These are phyloP conservation scores for Kwoniella sp. DNA, from an alignment of 768 basidiomycete species.

Conservation along the genomic window DNA sequence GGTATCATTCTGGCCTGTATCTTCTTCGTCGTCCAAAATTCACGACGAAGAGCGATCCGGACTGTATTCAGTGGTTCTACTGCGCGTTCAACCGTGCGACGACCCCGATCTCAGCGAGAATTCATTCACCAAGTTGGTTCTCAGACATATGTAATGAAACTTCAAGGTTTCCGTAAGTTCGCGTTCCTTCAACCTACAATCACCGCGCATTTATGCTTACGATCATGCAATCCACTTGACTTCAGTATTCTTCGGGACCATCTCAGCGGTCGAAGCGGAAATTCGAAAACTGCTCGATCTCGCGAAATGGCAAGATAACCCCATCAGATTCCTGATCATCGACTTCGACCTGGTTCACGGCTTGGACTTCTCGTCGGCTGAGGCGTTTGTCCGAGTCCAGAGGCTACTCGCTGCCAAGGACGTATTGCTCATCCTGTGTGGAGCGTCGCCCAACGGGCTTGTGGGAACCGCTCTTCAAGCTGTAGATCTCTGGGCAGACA, in stretches of 20 bases:
- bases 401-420: conserved; percentile 72
- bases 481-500: conserved; percentile 71
- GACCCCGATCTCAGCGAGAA: conserved; percentile 81
- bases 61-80: conserved; percentile 78
- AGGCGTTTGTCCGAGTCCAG: conserved; percentile 90
- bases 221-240: background rate
- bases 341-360: conserved; percentile 84
- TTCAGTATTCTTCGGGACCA: conserved; percentile 66
- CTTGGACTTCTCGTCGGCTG: conserved; percentile 91
- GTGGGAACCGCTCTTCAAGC: conserved; percentile 74
- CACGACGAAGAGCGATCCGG: conserved; percentile 79
- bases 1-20: conserved; percentile 92
- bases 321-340: conserved; percentile 85
- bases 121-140: conserved; percentile 91
- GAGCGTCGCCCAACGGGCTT: conserved; percentile 63
- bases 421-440: conserved; percentile 89
- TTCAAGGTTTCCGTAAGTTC: conserved; percentile 68
- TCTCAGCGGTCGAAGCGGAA: conserved; percentile 82
- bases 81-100: conserved; percentile 84
- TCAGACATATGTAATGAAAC: conserved; percentile 81
- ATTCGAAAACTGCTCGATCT: conserved; percentile 75
- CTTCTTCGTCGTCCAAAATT: conserved; percentile 97
- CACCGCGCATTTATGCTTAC: background rate
- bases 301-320: conserved; percentile 70
- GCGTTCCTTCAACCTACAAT: conserved; percentile 48